Evolutionary conservation across 768 basidiomycete species (phyloP).

Genomic region (Xerocomellus intermedius): DNA sequence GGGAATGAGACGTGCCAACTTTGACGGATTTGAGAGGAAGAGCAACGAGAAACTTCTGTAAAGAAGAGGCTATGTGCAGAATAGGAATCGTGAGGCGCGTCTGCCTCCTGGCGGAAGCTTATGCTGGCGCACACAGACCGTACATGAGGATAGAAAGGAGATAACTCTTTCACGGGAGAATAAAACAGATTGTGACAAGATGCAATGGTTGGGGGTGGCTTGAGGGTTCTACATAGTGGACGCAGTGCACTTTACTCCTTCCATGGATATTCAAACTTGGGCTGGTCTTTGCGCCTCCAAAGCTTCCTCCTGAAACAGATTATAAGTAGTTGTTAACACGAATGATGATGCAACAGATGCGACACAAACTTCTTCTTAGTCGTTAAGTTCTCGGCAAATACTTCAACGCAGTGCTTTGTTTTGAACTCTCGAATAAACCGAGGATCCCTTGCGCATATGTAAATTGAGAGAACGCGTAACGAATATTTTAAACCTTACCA

Average conservation of each 20-base stretch:
- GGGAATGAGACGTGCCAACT: background rate
- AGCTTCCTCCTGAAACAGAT: conserved; percentile 70
- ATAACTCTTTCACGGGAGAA: background rate
- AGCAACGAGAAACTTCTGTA: background rate
- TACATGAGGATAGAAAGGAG: background rate
- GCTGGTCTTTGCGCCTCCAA: conserved; percentile 85
- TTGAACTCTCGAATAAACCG: conserved; percentile 95
- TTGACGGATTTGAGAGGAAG: background rate
- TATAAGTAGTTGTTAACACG: conserved; percentile 1
- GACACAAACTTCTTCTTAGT: conserved; percentile 86
- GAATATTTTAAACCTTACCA: conserved; percentile 54
- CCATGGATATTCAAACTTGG: conserved; percentile 86
- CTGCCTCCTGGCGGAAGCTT: background rate
- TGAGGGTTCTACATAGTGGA: background rate
- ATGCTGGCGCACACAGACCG: background rate
- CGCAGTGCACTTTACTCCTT: conserved; percentile 53
- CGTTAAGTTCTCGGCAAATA: conserved; percentile 78
- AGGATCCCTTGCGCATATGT: conserved; percentile 67
- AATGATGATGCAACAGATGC: no score
- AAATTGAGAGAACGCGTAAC: background rate
- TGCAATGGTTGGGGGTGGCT: background rate
- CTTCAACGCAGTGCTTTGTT: conserved; percentile 74
- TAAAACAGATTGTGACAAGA: background rate
- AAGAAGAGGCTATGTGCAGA: background rate
- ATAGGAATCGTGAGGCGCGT: background rate